Percentiles rank a stretch among this genome's conserved stretches.
Evolutionary conservation across 129 eudicot species (phyloP).

Genomic region (Saussurea involucrata): DNA sequence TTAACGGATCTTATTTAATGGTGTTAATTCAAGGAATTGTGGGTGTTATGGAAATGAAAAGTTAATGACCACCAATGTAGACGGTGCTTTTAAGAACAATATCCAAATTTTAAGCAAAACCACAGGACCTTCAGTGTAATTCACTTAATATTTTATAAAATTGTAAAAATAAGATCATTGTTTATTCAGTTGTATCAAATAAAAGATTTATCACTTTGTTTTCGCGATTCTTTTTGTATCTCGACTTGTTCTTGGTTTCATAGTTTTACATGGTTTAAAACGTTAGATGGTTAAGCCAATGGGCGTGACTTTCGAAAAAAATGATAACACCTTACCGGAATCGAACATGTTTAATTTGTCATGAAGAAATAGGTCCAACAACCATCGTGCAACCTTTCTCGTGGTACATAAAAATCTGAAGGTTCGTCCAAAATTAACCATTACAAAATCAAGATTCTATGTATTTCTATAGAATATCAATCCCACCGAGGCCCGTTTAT

Average conservation of each 20-base stretch:
- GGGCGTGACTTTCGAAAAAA: background rate
- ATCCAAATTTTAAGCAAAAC: too few relatives aligned
- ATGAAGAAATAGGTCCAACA: background rate
- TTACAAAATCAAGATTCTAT: background rate
- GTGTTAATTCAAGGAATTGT: too few relatives aligned
- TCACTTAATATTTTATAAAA: too few relatives aligned
- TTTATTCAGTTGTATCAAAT: background rate
- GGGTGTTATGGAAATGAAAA: too few relatives aligned
- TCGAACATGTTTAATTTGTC: background rate
- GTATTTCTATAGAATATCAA: background rate
- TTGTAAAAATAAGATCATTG: too few relatives aligned
- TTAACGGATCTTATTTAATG: too few relatives aligned
- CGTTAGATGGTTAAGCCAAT: background rate
- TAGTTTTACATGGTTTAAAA: background rate
- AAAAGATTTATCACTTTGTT: background rate
- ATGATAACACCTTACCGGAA: background rate
- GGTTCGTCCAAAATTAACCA: background rate
- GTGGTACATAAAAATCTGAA: background rate
- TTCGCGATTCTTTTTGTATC: background rate
- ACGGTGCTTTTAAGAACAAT: too few relatives aligned
- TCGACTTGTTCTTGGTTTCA: background rate
- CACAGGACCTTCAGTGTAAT: too few relatives aligned
- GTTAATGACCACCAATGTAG: too few relatives aligned
- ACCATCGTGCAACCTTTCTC: background rate
- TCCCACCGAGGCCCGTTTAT: background rate